A percentile compares a stretch with the other conserved stretches of the same genome.
phyloP scores from a whole-genome alignment of 129 eudicot genomes.

The Rutidosis leptorrhynchoides region DNA sequence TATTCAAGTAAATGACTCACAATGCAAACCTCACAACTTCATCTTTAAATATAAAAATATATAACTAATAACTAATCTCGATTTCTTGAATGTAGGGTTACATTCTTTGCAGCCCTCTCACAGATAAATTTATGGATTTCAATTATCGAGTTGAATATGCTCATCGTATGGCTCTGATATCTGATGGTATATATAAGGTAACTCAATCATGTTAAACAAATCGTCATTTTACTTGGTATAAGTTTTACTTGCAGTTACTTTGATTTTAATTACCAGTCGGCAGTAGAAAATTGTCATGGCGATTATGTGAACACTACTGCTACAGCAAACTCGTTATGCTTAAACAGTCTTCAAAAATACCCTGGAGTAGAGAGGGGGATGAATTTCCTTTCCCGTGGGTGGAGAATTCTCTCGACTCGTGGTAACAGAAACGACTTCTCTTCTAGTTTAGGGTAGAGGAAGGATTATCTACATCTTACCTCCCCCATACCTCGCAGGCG shows the following conservation, averaged over 20 bases:
- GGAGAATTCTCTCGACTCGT: too few relatives aligned
- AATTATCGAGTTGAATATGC: slow-evolving; percentile 24
- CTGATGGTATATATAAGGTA: slow-evolving; percentile 28
- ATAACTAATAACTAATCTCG: not conserved
- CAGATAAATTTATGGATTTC: slow-evolving; percentile 8
- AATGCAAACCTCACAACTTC: not conserved
- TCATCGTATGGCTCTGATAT: slow-evolving; percentile 27
- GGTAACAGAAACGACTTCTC: too few relatives aligned
- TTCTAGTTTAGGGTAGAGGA: too few relatives aligned
- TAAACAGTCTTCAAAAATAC: slow-evolving; percentile 7
- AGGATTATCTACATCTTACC: too few relatives aligned
- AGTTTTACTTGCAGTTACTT: not conserved
- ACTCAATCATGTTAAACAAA: not conserved
- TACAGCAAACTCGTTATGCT: slow-evolving; percentile 1
- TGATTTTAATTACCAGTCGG: slow-evolving; percentile 14
- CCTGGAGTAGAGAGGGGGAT: too few relatives aligned
- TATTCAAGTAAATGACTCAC: slow-evolving; percentile 17
- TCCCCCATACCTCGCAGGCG: too few relatives aligned
- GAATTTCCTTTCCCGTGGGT: too few relatives aligned
- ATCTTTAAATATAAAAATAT: not conserved
- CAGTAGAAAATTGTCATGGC: not conserved
- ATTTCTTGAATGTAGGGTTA: slow-evolving; percentile 21
- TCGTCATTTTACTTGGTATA: not conserved
- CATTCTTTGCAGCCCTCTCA: slow-evolving; percentile 25
- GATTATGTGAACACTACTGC: not conserved